Conservation (phyloP, 2,329 filamentous ascomycete species). For the Leptosphaerulina australis region DNA sequence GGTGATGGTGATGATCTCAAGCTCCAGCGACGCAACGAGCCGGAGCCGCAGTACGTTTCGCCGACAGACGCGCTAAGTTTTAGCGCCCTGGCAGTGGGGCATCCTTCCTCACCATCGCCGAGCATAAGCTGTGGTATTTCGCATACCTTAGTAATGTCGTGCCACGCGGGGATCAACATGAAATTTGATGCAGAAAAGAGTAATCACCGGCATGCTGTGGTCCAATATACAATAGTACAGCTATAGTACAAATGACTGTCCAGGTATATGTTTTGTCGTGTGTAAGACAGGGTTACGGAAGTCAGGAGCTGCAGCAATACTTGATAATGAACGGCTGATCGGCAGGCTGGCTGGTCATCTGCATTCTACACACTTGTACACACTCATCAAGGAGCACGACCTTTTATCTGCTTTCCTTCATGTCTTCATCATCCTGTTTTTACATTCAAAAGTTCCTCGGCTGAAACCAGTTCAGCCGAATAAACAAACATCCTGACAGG, state of each 20-base stretch:
- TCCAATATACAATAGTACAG: no score
- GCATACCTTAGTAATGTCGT: conserved; percentile 13
- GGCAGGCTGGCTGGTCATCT: conserved; percentile 29
- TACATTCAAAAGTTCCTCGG: conserved; percentile 17
- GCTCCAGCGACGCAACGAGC: conserved; percentile 9
- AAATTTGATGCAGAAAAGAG: conserved; percentile 3
- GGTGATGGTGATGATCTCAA: conserved; percentile 10
- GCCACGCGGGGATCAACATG: conserved; percentile 4
- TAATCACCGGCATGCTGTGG: conserved; percentile 4
- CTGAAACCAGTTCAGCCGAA: conserved; percentile 24
- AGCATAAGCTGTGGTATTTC: neutral
- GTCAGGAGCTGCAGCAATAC: conserved; percentile 10
- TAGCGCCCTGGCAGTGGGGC: neutral
- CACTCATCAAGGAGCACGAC: conserved; percentile 23
- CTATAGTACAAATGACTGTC: no score
- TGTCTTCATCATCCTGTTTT: conserved; percentile 11
- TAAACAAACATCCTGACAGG: conserved; percentile 19
- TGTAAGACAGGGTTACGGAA: conserved; percentile 11
- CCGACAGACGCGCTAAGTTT: neutral
- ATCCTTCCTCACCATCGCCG: no score
- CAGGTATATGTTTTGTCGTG: conserved; percentile 8
- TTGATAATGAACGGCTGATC: conserved; percentile 9
- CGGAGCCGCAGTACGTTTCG: conserved; percentile 2
- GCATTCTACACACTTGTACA: conserved; percentile 23
- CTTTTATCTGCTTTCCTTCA: conserved; percentile 3